Evolutionary conservation across 192 early-diverging fungal genomes (phyloP).

Genomic region (Coemansia sp.): DNA sequence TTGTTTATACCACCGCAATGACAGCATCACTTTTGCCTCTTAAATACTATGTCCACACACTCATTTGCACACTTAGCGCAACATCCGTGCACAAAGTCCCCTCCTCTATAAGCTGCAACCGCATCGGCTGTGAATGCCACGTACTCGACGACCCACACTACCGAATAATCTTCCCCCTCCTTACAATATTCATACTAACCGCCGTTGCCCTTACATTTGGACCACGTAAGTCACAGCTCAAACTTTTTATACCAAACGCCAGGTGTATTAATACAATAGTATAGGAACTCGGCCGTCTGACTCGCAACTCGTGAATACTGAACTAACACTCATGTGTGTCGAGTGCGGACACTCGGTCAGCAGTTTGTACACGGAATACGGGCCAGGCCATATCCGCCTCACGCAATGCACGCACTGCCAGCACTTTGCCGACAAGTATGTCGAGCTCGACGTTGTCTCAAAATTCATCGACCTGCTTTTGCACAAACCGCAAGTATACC

Average conservation of each 20-base stretch:
- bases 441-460: constrained; percentile 85
- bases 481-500: constrained; percentile 81
- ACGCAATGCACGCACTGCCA: constrained; percentile 77
- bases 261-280: too few relatives aligned
- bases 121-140: constrained; percentile 56
- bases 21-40: neutral
- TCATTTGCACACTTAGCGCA: constrained; percentile 55
- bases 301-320: neutral
- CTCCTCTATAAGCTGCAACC: constrained; percentile 44
- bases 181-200: constrained; percentile 31
- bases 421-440: constrained; percentile 87
- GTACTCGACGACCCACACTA: constrained; percentile 46
- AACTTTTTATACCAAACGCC: too few relatives aligned
- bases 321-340: constrained; percentile 58
- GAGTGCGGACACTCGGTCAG: constrained; percentile 72
- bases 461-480: constrained; percentile 92
- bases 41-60: constrained; percentile 40
- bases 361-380: constrained; percentile 79
- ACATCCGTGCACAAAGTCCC: constrained; percentile 23
- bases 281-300: too few relatives aligned
- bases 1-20: too few relatives aligned
- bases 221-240: constrained; percentile 29
- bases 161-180: constrained; percentile 29
- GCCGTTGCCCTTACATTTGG: constrained; percentile 46
- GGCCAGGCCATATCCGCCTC: constrained; percentile 77